Percentiles rank a stretch among this genome's conserved stretches.
Conservation (phyloP, 2,329 filamentous ascomycete genomes). For the Ophiostoma quercus region DNA sequence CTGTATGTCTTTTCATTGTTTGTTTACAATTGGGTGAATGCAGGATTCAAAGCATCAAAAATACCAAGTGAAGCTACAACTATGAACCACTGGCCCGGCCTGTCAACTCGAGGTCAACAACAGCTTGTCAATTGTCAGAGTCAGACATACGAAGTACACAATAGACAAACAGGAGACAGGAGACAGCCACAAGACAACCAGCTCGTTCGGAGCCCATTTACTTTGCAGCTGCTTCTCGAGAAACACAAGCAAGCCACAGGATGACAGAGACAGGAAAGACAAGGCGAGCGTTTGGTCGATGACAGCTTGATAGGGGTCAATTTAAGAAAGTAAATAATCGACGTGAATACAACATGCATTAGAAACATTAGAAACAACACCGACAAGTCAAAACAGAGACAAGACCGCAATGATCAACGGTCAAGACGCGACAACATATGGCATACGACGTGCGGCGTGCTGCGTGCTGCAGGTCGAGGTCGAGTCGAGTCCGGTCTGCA, state of each 20-base stretch:
- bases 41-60: too few species aligned
- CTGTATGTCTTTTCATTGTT: neutral
- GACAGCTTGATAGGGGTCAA: neutral
- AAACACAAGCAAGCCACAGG: conserved; percentile 1
- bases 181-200: neutral
- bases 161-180: neutral
- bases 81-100: neutral
- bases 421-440: neutral
- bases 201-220: neutral
- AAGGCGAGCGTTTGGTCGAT: neutral
- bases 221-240: conserved; percentile 1
- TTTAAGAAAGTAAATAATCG: too few species aligned
- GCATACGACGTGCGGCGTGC: neutral
- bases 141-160: neutral
- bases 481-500: too few species aligned
- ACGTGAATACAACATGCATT: too few species aligned
- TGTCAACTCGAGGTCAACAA: neutral
- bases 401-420: neutral
- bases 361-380: neutral
- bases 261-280: neutral
- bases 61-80: neutral
- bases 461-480: neutral
- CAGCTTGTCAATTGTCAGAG: conserved; percentile 1
- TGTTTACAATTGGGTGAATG: neutral
- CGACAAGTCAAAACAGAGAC: neutral